A percentile compares a stretch with the other conserved stretches of the same genome.
Evolutionary conservation across 225 moss, liverwort and hornwort species (phyloP).

Genomic region (Climacium dendroides): DNA sequence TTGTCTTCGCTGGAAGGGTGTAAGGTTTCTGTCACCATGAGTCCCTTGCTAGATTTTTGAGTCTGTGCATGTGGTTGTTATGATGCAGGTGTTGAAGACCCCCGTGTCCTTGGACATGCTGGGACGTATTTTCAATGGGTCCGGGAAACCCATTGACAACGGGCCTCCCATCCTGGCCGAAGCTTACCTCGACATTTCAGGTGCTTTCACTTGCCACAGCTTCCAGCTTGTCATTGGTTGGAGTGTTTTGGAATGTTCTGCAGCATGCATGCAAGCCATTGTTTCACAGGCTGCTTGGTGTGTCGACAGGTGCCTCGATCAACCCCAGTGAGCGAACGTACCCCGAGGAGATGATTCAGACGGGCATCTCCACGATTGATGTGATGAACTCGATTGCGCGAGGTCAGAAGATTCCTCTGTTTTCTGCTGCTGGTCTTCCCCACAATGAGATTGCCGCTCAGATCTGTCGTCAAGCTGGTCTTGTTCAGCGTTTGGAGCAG

Average conservation of each 20-base stretch:
- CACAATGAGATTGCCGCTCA: slow-evolving; percentile 98
- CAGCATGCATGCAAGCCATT: neutral
- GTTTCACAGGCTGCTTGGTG: neutral
- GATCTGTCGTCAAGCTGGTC: slow-evolving; percentile 92
- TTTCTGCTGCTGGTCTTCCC: slow-evolving; percentile 87
- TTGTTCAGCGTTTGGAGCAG: slow-evolving; percentile 74
- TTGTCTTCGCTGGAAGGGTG: neutral
- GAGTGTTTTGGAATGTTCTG: neutral
- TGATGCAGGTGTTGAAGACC: slow-evolving; percentile 54
- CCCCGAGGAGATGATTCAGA: slow-evolving; percentile 98
- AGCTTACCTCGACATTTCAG: slow-evolving; percentile 56
- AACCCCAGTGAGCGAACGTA: slow-evolving; percentile 97
- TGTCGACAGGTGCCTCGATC: slow-evolving; percentile 68
- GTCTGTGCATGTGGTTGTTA: neutral
- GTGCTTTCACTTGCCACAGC: neutral
- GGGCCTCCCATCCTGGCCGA: slow-evolving; percentile 93
- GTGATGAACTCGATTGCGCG: slow-evolving; percentile 98
- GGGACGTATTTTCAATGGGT: slow-evolving; percentile 96
- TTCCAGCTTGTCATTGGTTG: neutral
- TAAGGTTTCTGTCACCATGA: neutral
- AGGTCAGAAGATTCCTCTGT: slow-evolving; percentile 92
- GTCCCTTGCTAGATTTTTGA: neutral
- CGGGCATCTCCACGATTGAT: slow-evolving; percentile 94
- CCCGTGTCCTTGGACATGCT: slow-evolving; percentile 97
- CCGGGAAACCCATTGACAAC: slow-evolving; percentile 92